Conservation (phyloP, 2,329 filamentous ascomycete genomes). For the Claviceps pusilla region DNA sequence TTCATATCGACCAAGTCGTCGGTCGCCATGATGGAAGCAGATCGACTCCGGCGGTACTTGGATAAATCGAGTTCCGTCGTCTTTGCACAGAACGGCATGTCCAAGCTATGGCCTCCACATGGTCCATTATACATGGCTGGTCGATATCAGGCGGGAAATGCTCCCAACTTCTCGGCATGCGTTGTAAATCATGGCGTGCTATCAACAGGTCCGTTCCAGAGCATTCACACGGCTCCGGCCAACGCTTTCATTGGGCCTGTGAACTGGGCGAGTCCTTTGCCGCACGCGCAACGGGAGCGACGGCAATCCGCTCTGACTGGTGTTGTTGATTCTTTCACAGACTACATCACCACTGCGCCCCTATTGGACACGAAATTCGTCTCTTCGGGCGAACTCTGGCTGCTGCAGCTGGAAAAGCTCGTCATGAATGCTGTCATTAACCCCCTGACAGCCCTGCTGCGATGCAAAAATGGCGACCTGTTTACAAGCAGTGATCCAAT, state of each 20-base stretch:
- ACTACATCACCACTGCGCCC: slow-evolving; percentile 27
- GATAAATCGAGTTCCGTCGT: slow-evolving; percentile 55
- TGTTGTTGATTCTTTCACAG: slow-evolving; percentile 22
- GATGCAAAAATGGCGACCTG: slow-evolving; percentile 64
- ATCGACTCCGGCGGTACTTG: slow-evolving; percentile 45
- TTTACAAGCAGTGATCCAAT: slow-evolving; percentile 28
- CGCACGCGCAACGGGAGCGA: neutral
- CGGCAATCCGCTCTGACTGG: neutral
- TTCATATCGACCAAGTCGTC: slow-evolving; percentile 66
- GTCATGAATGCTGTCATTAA: slow-evolving; percentile 71
- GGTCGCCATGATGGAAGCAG: slow-evolving; percentile 46
- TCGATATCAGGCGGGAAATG: slow-evolving; percentile 21
- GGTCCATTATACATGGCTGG: slow-evolving; percentile 27
- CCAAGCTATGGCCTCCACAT: slow-evolving; percentile 42
- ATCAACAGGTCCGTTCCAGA: slow-evolving; percentile 34
- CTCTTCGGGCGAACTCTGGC: slow-evolving; percentile 30
- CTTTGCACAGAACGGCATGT: slow-evolving; percentile 82
- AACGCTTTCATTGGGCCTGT: slow-evolving; percentile 34
- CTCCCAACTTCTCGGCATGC: slow-evolving; percentile 59
- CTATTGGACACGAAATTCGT: slow-evolving; percentile 27
- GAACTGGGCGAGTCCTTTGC: slow-evolving; percentile 8
- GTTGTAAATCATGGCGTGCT: slow-evolving; percentile 43
- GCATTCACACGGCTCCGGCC: slow-evolving; percentile 36
- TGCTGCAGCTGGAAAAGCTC: slow-evolving; percentile 71
- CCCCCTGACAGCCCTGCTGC: slow-evolving; percentile 65